Base-by-base conservation (phyloP, 2,329 filamentous ascomycete genomes). In the Leptosphaerulina australis region DNA sequence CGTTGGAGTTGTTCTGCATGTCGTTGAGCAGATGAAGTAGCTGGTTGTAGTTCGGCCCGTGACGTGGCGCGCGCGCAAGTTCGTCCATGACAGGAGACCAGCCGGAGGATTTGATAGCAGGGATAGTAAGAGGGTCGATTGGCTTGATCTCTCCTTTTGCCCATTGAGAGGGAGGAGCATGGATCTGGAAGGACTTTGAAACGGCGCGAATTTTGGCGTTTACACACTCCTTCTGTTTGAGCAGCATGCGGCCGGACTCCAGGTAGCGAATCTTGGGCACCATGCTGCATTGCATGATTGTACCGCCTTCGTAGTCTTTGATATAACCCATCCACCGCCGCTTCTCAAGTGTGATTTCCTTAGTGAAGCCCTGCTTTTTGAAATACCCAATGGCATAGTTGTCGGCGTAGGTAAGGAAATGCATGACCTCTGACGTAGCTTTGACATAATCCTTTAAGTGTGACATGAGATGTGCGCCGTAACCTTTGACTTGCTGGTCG, bases 331-430 rank as follows among this genome's bases (percentile, higher is more conserved):
- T 97, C 94, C 94, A 99, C 3, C 91, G 87, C 2, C 87, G 86
- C 65, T 87, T 88, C 51, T 94, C 89, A 0, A 99, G 83, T 0
- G 92, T 96, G 58, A 99, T 97, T 65, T 99, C 93, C 72, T 99
- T 99, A 1, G 94, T 97, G 69, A 99, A 99, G 0, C 94, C 94
- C 71, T 99, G 94, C 72, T 99, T 99, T 74, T 97, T 96, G 76
- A 99, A 99, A 73, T 97, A 99, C 9, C 94, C 94, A 59, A 96
- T 99, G 29, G 94, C 94, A 68, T 97, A 97, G 73, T 99, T 99
- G 74, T 99, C 94, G 58, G 94, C 94, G 68, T 99, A 99, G 1
- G 94, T 99, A 2, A 99, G 81, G 74, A 99, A 99, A 74, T 99
- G 92, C 92, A 97, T 97, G 37, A 99, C 92, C 59, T 92, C 87